Percentiles rank a stretch among this genome's conserved stretches.
Conservation (phyloP, 1,284 basidiomycete species). For the Tilletia walkeri region DNA sequence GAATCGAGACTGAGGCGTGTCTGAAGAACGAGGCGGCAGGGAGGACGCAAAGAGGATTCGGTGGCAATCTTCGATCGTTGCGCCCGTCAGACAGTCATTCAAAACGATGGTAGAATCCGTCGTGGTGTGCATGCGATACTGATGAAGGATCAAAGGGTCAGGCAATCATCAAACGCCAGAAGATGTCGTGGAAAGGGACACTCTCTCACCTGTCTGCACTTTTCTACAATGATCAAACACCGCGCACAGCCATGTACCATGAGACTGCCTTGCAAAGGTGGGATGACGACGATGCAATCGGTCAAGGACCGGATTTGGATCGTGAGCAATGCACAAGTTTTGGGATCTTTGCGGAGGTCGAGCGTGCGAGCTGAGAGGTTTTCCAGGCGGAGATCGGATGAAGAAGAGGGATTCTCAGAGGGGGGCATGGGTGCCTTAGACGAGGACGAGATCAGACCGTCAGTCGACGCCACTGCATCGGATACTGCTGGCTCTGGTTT, state of each 20-base stretch:
- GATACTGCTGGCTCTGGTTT: background rate
- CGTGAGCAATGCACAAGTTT: background rate
- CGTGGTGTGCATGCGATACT: slow-evolving; percentile 16
- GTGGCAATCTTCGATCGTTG: slow-evolving; percentile 11
- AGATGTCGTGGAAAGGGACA: background rate
- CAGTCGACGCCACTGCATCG: background rate
- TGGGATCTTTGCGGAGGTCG: background rate
- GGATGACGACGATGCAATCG: background rate
- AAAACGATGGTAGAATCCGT: background rate
- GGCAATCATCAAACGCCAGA: background rate
- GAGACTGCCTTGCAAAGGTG: background rate
- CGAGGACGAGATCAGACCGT: background rate
- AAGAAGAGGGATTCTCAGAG: background rate
- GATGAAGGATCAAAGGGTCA: no score
- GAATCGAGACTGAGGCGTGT: background rate
- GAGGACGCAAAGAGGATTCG: slow-evolving; percentile 8
- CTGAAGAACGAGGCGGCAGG: background rate
- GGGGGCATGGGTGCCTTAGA: background rate
- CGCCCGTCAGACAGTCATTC: background rate
- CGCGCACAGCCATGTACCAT: slow-evolving; percentile 1
- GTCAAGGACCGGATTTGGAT: background rate
- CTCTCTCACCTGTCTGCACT: slow-evolving; percentile 5
- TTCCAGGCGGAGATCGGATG: background rate
- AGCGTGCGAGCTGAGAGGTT: background rate
- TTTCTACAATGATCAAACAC: background rate